These are phyloP conservation scores for Tetracentron sinense DNA, from an alignment of 164 flowering plant species.

Conservation along the genomic window DNA sequence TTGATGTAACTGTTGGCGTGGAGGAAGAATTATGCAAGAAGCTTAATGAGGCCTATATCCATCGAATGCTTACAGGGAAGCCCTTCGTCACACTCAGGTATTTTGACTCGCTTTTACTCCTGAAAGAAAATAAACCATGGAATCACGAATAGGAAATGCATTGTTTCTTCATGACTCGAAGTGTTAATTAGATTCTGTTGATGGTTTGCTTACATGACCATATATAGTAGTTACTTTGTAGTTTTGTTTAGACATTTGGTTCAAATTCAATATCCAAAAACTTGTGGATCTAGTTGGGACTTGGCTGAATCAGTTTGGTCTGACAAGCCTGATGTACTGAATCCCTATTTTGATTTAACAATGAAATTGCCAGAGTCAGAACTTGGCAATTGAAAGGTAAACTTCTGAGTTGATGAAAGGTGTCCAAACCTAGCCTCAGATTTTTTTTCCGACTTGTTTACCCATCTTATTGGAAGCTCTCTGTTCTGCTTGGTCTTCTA, in stretches of 20 bases:
- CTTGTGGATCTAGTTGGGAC: too few species aligned
- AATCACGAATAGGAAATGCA: not conserved
- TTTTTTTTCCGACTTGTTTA: not conserved
- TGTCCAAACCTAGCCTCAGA: not conserved
- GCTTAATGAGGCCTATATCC: slow-evolving; percentile 77
- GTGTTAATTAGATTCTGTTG: too few species aligned
- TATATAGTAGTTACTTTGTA: too few species aligned
- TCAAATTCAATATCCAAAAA: too few species aligned
- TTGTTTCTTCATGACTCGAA: not conserved
- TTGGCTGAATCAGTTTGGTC: too few species aligned
- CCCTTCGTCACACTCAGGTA: slow-evolving; percentile 84
- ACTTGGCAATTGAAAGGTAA: not conserved
- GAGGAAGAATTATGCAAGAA: slow-evolving; percentile 81
- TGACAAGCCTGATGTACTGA: too few species aligned
- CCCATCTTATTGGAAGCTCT: not conserved
- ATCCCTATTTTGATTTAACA: too few species aligned
- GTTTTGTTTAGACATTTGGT: too few species aligned
- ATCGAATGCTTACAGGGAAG: slow-evolving; percentile 73
- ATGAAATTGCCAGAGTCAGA: not conserved
- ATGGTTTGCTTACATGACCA: too few species aligned
- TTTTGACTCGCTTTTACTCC: not conserved
- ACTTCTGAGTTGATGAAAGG: not conserved
- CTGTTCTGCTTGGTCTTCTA: too few species aligned
- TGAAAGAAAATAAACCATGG: not conserved
- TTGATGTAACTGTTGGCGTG: slow-evolving; percentile 69